Evolutionary conservation across 1,284 basidiomycete species (phyloP), one percentile per base, ranked within the genome.

Genomic region (Irpex sp.): DNA sequence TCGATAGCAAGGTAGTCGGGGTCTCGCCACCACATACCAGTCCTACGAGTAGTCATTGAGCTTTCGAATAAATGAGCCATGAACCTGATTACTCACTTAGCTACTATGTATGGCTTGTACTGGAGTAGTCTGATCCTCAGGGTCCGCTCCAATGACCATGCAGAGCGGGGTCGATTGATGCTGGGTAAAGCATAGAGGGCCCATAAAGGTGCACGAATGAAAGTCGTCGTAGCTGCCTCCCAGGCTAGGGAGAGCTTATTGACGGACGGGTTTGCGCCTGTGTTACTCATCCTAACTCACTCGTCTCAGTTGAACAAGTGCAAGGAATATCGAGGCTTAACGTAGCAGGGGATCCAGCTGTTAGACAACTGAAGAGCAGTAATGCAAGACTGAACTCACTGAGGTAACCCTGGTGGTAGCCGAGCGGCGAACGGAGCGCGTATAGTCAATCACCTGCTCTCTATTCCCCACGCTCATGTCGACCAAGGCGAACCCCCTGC

Each of bases 401-500:
- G 28, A 28, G 28, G 28, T 45, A 1, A 45, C 39, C 14, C n/a
- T 45, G n/a, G 12, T 33, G n/a, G 39, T 45, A 45, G n/a, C 39
- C n/a, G n/a, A 45, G 14, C 39, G 12, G 12, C 14, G 39, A 45
- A 45, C 14, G 12, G 39, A 12, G 39, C 39, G 39, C 39, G 39
- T 45, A 45, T n/a, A 45, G 39, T n/a, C 39, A 45, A 45, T 57
- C 56, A 57, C 12, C 19, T 42, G 42, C 56, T 18, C 36, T 19
- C 21, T 57, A 36, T 33, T 16, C 56, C 12, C 42, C 35, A 57
- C 56, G 37, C 36, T 57, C 56, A 76, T 77, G 75, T 61, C 73
- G 39, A 71, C 73, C 21, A 82, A 78, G 64, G 52, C 74, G 4
- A 83, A 83, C 65, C 80, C 84, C 9, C 76, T 91, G 28, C 76